A percentile compares a stretch with the other conserved stretches of the same genome.
These are phyloP conservation scores for Puccinia hordei DNA, from an alignment of 1,284 basidiomycete genomes.

Conservation along the genomic window DNA sequence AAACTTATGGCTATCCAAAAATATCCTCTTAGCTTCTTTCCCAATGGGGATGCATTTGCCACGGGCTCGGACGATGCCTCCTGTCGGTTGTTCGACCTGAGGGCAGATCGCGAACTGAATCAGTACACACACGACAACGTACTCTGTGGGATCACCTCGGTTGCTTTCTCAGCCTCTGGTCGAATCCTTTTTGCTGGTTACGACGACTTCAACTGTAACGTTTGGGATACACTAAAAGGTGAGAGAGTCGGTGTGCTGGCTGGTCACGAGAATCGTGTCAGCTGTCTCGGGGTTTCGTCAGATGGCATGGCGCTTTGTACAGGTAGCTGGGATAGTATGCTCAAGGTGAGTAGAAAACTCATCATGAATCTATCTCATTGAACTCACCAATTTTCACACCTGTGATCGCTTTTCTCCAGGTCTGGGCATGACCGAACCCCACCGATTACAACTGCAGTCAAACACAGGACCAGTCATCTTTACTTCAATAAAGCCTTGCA, in stretches of 20 bases:
- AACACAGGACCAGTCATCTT: neutral
- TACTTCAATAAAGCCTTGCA: neutral
- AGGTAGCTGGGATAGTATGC: constrained; percentile 93
- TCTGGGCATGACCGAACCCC: constrained; percentile 27
- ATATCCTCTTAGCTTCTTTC: constrained; percentile 88
- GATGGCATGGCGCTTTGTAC: constrained; percentile 98
- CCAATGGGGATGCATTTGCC: constrained; percentile 96
- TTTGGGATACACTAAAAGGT: constrained; percentile 98
- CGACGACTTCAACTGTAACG: constrained; percentile 99
- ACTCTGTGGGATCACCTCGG: constrained; percentile 95
- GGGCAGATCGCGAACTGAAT: constrained; percentile 94
- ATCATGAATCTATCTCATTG: neutral
- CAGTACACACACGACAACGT: constrained; percentile 98
- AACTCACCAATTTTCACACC: no score
- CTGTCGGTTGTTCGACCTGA: constrained; percentile 94
- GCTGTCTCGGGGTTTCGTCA: constrained; percentile 89
- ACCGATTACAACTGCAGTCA: neutral
- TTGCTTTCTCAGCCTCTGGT: constrained; percentile 95
- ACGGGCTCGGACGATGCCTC: constrained; percentile 99
- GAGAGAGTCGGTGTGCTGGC: constrained; percentile 95
- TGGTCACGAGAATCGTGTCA: constrained; percentile 96
- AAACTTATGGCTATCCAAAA: neutral
- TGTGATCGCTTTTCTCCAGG: neutral
- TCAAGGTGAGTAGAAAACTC: constrained; percentile 70
- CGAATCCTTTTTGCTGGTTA: constrained; percentile 97